These are phyloP conservation scores for Cladosporium sphaerospermum DNA, from an alignment of 2,329 filamentous ascomycete species.

Conservation along the genomic window DNA sequence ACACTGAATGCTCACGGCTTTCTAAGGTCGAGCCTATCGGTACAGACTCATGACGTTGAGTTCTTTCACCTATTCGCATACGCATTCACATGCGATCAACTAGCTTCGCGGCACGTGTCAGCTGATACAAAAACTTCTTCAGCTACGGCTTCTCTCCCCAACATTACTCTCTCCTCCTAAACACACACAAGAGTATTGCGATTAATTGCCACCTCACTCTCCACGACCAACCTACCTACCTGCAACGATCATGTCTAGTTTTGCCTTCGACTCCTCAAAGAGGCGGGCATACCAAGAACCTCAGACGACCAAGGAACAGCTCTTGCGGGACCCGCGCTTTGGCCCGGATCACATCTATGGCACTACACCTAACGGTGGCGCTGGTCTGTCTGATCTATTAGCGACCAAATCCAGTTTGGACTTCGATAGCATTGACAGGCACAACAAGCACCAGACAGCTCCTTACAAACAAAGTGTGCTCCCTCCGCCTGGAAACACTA, in stretches of 20 bases:
- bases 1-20: no score
- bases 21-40: no score
- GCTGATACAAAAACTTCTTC: no score
- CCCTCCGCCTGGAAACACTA: no score
- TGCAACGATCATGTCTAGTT: background rate
- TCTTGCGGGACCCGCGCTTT: background rate
- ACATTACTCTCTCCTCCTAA: no score
- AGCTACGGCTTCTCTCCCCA: no score
- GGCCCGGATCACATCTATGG: background rate
- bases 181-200: background rate
- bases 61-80: no score
- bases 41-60: no score
- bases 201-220: no score
- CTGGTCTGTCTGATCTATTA: background rate
- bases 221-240: background rate
- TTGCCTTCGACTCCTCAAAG: background rate
- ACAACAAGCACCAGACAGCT: background rate
- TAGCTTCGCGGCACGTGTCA: no score
- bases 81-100: no score
- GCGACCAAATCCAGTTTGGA: background rate
- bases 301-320: slow-evolving; percentile 1
- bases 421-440: background rate
- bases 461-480: no score
- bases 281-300: background rate
- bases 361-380: background rate